Evolutionary conservation across 1,139 yeast genomes (phyloP).

Genomic region (Scheffersomyces segobiensis): DNA sequence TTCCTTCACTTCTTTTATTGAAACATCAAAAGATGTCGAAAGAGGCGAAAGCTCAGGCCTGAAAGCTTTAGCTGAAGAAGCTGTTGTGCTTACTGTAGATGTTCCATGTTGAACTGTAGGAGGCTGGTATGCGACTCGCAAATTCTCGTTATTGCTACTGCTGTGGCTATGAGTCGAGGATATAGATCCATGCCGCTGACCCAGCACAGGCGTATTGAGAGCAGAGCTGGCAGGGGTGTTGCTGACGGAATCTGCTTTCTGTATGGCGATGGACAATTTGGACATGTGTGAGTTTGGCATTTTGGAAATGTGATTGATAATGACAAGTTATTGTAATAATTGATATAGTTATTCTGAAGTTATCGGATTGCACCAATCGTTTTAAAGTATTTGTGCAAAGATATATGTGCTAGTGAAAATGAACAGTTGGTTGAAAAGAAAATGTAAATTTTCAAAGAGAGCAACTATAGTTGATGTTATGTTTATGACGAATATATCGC

Average conservation of each 20-base stretch:
- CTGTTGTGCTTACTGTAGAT: conserved; percentile 18
- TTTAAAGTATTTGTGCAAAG: not conserved
- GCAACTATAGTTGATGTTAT: not conserved
- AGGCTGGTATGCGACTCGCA: not conserved
- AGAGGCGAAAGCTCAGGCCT: conserved; percentile 41
- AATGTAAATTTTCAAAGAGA: not conserved
- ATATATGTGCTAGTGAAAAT: not conserved
- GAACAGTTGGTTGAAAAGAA: not conserved
- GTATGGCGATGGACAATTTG: conserved; percentile 47
- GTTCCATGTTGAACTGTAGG: conserved; percentile 13
- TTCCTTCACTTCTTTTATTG: conserved; percentile 3
- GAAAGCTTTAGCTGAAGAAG: conserved; percentile 28
- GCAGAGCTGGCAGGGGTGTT: conserved; percentile 10
- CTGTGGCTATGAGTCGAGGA: conserved; percentile 2
- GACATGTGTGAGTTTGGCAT: conserved; percentile 44
- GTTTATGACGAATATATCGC: not conserved
- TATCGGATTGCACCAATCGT: not conserved
- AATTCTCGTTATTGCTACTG: conserved; percentile 1
- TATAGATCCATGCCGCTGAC: not conserved
- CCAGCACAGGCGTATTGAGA: not conserved
- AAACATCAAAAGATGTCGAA: conserved; percentile 29
- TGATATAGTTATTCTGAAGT: not conserved
- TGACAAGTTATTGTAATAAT: too few relatives aligned
- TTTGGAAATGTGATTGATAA: not conserved
- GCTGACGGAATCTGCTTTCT: conserved; percentile 35